Base-by-base conservation (phyloP, 257 asterid species). In the Penstemon eatonii region DNA sequence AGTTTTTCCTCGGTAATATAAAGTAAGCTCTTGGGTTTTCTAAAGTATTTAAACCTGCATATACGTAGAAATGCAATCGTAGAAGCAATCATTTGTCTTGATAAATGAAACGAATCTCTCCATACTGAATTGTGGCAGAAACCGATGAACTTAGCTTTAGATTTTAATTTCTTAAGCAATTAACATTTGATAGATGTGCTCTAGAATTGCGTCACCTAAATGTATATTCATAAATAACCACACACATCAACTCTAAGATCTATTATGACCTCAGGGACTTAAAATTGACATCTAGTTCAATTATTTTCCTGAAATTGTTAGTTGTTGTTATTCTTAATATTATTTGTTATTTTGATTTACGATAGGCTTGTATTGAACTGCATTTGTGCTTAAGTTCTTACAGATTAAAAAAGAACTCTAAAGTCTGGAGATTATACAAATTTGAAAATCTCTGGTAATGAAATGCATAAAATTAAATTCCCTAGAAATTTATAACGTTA, bases 161-260 rank as follows among this genome's bases (percentile, higher is more conserved):
- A 15, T 40, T 61, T 56, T 6, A 73, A 56, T 68, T 77, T 73
- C 76, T 65, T 54, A 65, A 33, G 51, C 46, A 36, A 53, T 53
- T 57, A 25, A 63, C 56, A 49, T 51, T 52, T 7, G 45, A 51
- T 25, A 40, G 67, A 39, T 56, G 46, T 46, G 39, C 44, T 50
- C 40, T 50, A n/a, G 65, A 45, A 51, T 37, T 51, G 5, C 70
- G 25, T 59, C 13, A 12, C 25, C 2, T 19, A 50, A 9, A 58
- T 62, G 11, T 43, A 66, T 58, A 40, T 64, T 41, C 45, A 73
- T 13, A 25, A 58, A 19, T 56, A 56, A 65, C 67, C 37, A 66
- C 70, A 6, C 49, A 56, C 56, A 15, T 49, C 38, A 19, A 53
- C 39, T 13, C 33, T 39, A 41, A 52, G 41, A n/a, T 68, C n/a